Evolutionary conservation across 257 asterid species (phyloP).

Genomic region (Marsdenia floribunda): DNA sequence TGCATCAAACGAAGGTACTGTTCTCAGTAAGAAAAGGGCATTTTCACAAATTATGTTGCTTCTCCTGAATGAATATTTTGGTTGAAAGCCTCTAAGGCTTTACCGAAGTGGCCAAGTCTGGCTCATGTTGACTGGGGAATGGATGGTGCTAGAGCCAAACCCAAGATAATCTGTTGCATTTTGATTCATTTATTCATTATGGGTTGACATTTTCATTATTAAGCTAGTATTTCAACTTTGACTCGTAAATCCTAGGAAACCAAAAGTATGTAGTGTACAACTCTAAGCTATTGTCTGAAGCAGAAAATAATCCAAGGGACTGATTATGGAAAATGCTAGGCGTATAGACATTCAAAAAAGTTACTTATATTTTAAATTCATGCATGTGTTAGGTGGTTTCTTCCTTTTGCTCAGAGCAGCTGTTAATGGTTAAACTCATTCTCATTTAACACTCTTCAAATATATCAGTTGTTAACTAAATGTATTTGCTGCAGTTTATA

Average conservation of each 20-base stretch:
- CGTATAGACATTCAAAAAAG: not conserved
- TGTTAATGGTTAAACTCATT: not conserved
- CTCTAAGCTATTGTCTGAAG: not conserved
- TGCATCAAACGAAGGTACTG: constrained; percentile 71
- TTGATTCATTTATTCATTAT: not conserved
- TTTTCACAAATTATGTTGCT: not conserved
- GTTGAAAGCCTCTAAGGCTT: not conserved
- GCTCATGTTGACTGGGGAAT: too few relatives aligned
- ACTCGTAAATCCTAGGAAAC: not conserved
- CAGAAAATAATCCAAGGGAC: not conserved
- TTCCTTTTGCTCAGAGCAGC: not conserved
- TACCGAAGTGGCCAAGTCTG: not conserved
- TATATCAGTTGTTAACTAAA: not conserved
- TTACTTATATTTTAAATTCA: not conserved
- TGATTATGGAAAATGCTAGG: not conserved
- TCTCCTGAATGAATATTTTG: not conserved
- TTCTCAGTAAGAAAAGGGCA: not conserved
- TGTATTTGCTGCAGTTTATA: constrained; percentile 44
- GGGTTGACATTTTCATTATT: not conserved
- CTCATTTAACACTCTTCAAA: not conserved
- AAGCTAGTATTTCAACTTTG: not conserved
- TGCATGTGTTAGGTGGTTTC: not conserved
- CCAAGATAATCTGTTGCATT: not conserved
- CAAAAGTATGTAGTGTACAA: not conserved
- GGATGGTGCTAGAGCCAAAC: not conserved